Percentiles rank a stretch among this genome's conserved stretches.
Evolutionary conservation across 495 filamentous ascomycete genomes (phyloP).

Genomic region (Aspergillus ellipticus): DNA sequence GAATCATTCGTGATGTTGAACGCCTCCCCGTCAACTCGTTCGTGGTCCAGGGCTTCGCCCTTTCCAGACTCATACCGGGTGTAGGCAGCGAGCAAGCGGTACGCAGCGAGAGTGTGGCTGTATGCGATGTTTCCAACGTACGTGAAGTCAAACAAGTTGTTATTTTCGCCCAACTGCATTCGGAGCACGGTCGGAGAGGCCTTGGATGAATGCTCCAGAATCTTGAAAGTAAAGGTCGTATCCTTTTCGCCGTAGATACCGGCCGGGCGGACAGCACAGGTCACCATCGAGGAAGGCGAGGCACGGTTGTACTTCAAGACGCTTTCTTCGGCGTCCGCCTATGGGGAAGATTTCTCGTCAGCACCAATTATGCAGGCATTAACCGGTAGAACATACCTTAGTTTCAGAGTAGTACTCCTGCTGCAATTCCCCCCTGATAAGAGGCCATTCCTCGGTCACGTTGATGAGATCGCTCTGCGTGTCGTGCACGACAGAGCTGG

Average conservation of each 20-base stretch:
- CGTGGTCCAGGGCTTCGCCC: slow-evolving; percentile 62
- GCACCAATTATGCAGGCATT: slow-evolving; percentile 1
- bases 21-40: slow-evolving; percentile 85
- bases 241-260: slow-evolving; percentile 93
- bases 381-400: slow-evolving; percentile 51
- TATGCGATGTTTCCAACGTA: slow-evolving; percentile 53
- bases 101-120: slow-evolving; percentile 51
- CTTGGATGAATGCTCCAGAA: slow-evolving; percentile 39
- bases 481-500: slow-evolving; percentile 82
- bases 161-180: slow-evolving; percentile 84
- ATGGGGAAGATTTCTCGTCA: background rate
- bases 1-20: slow-evolving; percentile 94
- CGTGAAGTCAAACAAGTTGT: slow-evolving; percentile 66
- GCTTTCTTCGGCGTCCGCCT: slow-evolving; percentile 83
- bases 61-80: slow-evolving; percentile 48
- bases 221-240: slow-evolving; percentile 61
- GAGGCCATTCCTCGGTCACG: slow-evolving; percentile 83
- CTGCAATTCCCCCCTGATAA: slow-evolving; percentile 65
- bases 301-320: slow-evolving; percentile 83
- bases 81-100: slow-evolving; percentile 62
- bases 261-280: slow-evolving; percentile 76
- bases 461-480: slow-evolving; percentile 77
- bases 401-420: slow-evolving; percentile 90
- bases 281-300: slow-evolving; percentile 61
- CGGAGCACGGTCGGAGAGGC: slow-evolving; percentile 58